A percentile compares a stretch with the other conserved stretches of the same genome.
phyloP scores from a whole-genome alignment of 2,329 filamentous ascomycete species.

The Pezicula rhizophila region DNA sequence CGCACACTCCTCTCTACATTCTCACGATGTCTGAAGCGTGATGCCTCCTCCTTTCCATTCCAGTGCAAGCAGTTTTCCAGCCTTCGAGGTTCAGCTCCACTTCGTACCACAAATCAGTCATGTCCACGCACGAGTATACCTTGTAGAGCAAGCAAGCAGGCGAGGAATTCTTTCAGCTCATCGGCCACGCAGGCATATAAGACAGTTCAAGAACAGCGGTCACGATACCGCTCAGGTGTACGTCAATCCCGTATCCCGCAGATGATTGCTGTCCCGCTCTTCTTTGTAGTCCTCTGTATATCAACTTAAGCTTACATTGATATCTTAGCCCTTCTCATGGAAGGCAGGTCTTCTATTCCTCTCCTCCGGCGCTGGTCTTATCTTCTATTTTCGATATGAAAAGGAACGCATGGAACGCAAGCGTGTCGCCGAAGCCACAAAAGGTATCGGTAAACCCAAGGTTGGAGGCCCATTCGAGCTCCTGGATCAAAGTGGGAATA shows the following conservation, averaged over 20 bases:
- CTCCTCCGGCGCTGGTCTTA: slow-evolving; percentile 66
- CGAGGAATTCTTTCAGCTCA: slow-evolving; percentile 11
- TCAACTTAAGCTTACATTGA: background rate
- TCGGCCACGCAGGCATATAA: slow-evolving; percentile 18
- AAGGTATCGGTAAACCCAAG: slow-evolving; percentile 87
- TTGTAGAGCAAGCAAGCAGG: background rate
- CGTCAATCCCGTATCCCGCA: slow-evolving; percentile 1
- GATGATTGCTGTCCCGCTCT: background rate
- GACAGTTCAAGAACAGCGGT: slow-evolving; percentile 26
- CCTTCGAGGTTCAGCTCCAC: slow-evolving; percentile 1
- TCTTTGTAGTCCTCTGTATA: background rate
- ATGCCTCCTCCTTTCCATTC: slow-evolving; percentile 1
- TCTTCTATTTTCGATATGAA: slow-evolving; percentile 89
- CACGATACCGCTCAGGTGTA: slow-evolving; percentile 25
- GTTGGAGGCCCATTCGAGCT: slow-evolving; percentile 84
- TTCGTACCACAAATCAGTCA: background rate
- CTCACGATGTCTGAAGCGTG: slow-evolving; percentile 8
- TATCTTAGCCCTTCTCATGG: slow-evolving; percentile 77
- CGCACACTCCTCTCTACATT: slow-evolving; percentile 17
- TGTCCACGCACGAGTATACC: slow-evolving; percentile 1
- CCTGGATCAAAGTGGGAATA: slow-evolving; percentile 72
- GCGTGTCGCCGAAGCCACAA: slow-evolving; percentile 83
- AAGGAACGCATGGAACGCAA: slow-evolving; percentile 87
- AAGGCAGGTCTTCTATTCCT: slow-evolving; percentile 85
- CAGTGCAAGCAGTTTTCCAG: slow-evolving; percentile 10